Evolutionary conservation across 2,329 filamentous ascomycete species (phyloP), one percentile per base, ranked within the genome.

Genomic region (Trichophyton schoenleinii): DNA sequence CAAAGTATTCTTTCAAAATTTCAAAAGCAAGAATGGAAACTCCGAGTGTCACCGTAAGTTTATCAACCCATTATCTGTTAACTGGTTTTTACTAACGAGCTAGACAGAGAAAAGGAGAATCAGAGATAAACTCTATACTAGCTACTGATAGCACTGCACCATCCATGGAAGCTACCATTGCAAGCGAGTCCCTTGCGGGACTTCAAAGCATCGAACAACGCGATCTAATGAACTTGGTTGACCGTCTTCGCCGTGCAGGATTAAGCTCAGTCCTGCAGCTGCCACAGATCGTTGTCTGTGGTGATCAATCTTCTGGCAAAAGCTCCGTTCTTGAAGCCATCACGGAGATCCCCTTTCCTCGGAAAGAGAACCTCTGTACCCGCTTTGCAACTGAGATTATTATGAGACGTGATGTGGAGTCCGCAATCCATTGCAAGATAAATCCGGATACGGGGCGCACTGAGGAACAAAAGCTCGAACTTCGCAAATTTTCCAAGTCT

Each of bases 151-250:
- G 11, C 13, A 25, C 46, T 4, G 18, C 7, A 6, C 20, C 20
- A 2, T 48, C 44, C 3, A 31, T 15, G 8, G 46, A 52, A 15
- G 20, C 44, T 25, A 48, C 3, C 13, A 18, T 55, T 3, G n/a
- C 11, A 18, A 36, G 13, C 7, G 28, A 28, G 25, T 55, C 52
- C 8, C 8, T 55, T 3, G 25, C 2, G 2, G 57, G 55, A 3
- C 22, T 58, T 15, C 62, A 63, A 25, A 72, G 68, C 2, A 72
- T 78, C 25, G 76, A 78, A 3, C 75, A 78, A 62, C 73, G 74
- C 2, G 69, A 70, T 36, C 68, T 86, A 0, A 74, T 86, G 25
- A 77, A 84, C 55, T 74, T 78, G 0, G 79, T 83, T 28, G 79
- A 84, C 65, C 72, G 74, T 0, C 71, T 86, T 0, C 77, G 80